phyloP scores from a whole-genome alignment of 208 protist species.

The Acanthamoeba sp. region DNA sequence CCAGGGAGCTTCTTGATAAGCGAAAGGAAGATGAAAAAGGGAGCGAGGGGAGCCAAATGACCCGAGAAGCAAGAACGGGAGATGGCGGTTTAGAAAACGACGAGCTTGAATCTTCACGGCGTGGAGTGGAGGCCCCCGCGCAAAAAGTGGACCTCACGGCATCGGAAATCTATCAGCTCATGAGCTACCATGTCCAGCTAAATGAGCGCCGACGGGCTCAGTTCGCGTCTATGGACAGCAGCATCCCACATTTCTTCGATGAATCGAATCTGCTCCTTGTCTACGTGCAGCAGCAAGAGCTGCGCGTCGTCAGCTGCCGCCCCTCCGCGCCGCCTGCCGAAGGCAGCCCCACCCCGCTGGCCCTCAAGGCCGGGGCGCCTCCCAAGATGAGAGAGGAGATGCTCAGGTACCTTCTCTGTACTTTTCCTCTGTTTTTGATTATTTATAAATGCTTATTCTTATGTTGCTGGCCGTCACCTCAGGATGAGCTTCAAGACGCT shows the following conservation, averaged over 20 bases:
- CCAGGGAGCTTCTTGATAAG: too few relatives aligned
- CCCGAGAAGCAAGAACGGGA: too few relatives aligned
- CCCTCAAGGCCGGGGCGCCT: not conserved
- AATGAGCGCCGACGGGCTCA: not conserved
- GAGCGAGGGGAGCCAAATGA: too few relatives aligned
- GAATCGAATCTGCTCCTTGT: not conserved
- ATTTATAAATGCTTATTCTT: too few relatives aligned
- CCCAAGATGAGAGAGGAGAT: not conserved
- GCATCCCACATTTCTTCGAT: not conserved
- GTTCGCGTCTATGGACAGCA: not conserved
- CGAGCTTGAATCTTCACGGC: too few relatives aligned
- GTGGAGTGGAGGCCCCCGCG: too few relatives aligned
- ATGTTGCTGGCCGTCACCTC: too few relatives aligned
- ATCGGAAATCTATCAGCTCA: not conserved
- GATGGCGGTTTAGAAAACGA: too few relatives aligned
- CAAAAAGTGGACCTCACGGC: not conserved
- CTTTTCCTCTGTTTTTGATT: not conserved
- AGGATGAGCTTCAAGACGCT: slow-evolving; percentile 1
- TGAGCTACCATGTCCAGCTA: not conserved
- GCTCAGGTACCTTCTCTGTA: not conserved
- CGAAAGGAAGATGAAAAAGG: not conserved
- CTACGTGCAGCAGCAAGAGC: not conserved
- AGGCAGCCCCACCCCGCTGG: not conserved
- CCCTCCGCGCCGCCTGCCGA: not conserved
- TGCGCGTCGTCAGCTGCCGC: not conserved